Evolutionary conservation across 129 eudicot genomes (phyloP).

Genomic region (Kitagawia praeruptora): DNA sequence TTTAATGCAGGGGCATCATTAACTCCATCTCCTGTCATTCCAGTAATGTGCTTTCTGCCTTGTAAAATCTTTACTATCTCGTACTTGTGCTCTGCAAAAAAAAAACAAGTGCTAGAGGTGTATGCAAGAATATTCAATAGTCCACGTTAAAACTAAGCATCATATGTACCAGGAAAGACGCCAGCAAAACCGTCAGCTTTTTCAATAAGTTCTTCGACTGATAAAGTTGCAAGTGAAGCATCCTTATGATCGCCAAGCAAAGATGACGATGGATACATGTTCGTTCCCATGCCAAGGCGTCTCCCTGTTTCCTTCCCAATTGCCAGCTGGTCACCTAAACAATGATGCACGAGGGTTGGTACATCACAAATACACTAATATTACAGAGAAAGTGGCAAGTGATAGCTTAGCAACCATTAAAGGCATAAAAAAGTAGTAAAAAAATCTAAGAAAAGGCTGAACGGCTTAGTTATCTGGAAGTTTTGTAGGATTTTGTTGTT

Average conservation of each 20-base stretch:
- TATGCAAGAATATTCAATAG: background rate
- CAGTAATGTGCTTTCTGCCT: constrained; percentile 69
- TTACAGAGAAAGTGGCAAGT: background rate
- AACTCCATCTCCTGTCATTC: constrained; percentile 90
- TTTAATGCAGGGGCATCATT: constrained; percentile 87
- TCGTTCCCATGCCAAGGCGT: constrained; percentile 88
- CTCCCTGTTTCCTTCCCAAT: constrained; percentile 87
- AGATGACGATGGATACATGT: constrained; percentile 83
- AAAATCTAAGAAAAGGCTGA: background rate
- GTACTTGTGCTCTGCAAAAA: constrained; percentile 58
- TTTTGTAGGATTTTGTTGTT: background rate
- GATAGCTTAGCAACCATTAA: background rate
- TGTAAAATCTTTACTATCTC: constrained; percentile 80
- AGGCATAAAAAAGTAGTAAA: background rate
- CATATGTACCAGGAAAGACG: constrained; percentile 58
- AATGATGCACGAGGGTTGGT: background rate
- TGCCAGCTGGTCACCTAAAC: constrained; percentile 71
- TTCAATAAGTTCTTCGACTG: constrained; percentile 75
- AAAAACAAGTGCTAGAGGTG: background rate
- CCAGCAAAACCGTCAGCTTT: constrained; percentile 94
- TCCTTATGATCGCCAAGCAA: constrained; percentile 76
- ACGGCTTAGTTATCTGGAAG: background rate
- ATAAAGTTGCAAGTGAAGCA: constrained; percentile 62
- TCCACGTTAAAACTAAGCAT: background rate
- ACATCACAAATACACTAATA: background rate